Evolutionary conservation across 2,329 filamentous ascomycete species (phyloP).

Genomic region (Exophiala sp.): DNA sequence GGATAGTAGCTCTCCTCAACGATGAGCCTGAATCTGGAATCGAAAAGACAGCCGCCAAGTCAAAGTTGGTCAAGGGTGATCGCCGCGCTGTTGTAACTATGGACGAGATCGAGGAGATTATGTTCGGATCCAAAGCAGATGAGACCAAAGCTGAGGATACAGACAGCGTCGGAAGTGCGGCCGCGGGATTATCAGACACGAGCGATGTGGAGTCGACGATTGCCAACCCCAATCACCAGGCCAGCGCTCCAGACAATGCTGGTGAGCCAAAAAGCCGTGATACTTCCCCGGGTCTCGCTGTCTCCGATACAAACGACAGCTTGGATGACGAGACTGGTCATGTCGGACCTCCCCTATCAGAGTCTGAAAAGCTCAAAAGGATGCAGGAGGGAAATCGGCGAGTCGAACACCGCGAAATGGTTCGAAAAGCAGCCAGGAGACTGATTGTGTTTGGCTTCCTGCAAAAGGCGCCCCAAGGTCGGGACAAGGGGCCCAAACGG

Average conservation of each 20-base stretch:
- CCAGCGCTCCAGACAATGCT: neutral
- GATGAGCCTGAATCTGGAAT: slow-evolving; percentile 33
- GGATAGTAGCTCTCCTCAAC: slow-evolving; percentile 34
- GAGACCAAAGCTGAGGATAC: slow-evolving; percentile 37
- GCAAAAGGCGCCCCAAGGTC: neutral
- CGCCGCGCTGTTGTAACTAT: slow-evolving; percentile 49
- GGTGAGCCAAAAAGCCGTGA: neutral
- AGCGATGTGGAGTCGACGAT: slow-evolving; percentile 40
- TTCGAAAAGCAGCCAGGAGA: slow-evolving; percentile 23
- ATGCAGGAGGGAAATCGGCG: slow-evolving; percentile 20
- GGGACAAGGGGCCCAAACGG: neutral
- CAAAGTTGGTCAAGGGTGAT: slow-evolving; percentile 46
- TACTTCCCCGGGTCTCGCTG: neutral
- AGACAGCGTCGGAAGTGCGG: neutral
- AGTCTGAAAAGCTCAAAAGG: slow-evolving; percentile 13
- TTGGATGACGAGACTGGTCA: slow-evolving; percentile 55
- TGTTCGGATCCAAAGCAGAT: slow-evolving; percentile 51
- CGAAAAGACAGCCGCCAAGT: slow-evolving; percentile 29
- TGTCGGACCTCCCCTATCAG: slow-evolving; percentile 46
- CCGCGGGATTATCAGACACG: neutral
- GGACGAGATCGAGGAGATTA: slow-evolving; percentile 47
- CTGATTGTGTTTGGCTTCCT: slow-evolving; percentile 21
- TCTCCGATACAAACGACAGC: slow-evolving; percentile 54
- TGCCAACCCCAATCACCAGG: slow-evolving; percentile 41
- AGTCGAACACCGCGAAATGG: slow-evolving; percentile 25